These are phyloP conservation scores for Funneliformis caledonium DNA, from an alignment of 371 early-diverging fungal species.

Conservation along the genomic window DNA sequence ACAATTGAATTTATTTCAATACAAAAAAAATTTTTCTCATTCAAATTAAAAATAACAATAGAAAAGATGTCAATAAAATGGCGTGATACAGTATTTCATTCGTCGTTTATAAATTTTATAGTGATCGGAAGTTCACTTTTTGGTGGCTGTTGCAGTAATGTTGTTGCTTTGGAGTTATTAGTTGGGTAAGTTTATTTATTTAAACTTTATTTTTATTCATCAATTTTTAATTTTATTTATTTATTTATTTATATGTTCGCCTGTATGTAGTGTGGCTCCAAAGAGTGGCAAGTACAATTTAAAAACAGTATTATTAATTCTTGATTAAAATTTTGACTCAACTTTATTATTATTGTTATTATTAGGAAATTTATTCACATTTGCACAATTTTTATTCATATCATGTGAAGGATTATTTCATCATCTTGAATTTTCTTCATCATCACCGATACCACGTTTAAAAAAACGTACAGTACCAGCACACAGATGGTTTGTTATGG, in stretches of 20 bases:
- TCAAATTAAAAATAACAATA: background rate
- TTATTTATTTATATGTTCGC: background rate
- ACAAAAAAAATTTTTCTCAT: background rate
- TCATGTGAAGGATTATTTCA: conserved; percentile 71
- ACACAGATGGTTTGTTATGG: conserved; percentile 74
- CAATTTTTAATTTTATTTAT: too few relatives aligned
- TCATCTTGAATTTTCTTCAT: conserved; percentile 62
- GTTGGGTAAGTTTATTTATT: conserved; percentile 57
- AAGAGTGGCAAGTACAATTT: background rate
- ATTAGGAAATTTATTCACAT: conserved; percentile 78
- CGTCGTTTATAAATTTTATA: conserved; percentile 56
- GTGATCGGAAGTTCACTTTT: conserved; percentile 73
- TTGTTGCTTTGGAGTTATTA: conserved; percentile 80
- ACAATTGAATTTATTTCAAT: background rate
- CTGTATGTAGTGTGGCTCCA: background rate
- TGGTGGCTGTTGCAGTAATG: conserved; percentile 92
- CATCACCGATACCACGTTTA: conserved; percentile 56
- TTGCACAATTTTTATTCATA: conserved; percentile 82
- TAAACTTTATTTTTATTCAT: background rate
- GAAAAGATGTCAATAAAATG: background rate
- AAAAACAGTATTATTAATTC: background rate
- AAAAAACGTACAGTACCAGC: conserved; percentile 73
- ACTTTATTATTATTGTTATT: conserved; percentile 1
- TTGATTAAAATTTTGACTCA: background rate
- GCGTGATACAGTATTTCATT: conserved; percentile 37